Base-by-base conservation (phyloP, 345 rosid genomes). In the Sonneratia alba region DNA sequence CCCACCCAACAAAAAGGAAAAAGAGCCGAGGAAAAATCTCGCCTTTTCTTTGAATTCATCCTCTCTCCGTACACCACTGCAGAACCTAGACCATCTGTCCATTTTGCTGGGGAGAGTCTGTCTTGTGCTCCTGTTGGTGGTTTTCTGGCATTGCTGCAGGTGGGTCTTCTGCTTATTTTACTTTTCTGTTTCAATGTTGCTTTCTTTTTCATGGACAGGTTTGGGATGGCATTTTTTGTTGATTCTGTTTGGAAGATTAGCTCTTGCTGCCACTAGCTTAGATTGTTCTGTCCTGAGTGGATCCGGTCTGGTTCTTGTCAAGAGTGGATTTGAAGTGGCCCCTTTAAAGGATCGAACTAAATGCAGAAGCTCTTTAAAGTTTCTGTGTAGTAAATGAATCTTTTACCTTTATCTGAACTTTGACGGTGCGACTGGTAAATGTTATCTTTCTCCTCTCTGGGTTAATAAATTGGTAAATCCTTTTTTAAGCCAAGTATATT, bases 111-210 rank as follows among this genome's bases (percentile, higher is more conserved):
- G 53, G 53, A 62, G 56, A 68, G 53, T 42, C 12, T 51, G 69
- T 16, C 37, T 67, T 15, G 24, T 45, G 70, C 21, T 67, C 56
- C 53, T 56, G 47, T 53, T 49, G 53, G 27, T 10, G 61, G 43
- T 53, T 70, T 70, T 55, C 27, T 55, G 72, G 64, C 7, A 19
- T 36, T 42, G 53, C 62, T 69, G 14, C 56, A 74, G 67, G 76
- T 74, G 71, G 47, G 72, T 47, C 62, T 13, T 19, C 27, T 14
- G 19, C 32, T 70, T 59, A 40, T 62, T 70, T 47, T 21, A 40
- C 37, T 69, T 69, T 36, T 38, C 36, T 43, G 36, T 10, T 42
- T 16, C 9, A 27, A 40, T 19, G 57, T 0, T 53, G 61, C 68
- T 56, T 27, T 22, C 36, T 37, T 36, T 67, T 73, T 34, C 40